A percentile compares a stretch with the other conserved stretches of the same genome.
Conservation (phyloP, 352 stramenopile genomes). For the Pythium volutum region DNA sequence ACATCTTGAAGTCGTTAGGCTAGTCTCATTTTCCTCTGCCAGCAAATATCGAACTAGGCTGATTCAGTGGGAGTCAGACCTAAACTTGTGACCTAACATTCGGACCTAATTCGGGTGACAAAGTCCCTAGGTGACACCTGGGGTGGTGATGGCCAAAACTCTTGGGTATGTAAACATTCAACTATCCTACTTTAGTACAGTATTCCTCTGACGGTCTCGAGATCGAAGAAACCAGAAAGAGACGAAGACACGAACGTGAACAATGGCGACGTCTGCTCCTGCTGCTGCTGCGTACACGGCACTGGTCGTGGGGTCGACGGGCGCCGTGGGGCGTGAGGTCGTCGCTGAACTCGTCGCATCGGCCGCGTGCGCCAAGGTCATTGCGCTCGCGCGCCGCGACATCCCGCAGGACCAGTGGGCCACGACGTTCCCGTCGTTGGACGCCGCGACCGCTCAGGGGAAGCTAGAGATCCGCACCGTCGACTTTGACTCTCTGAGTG, state of each 20-base stretch:
- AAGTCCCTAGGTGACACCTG: too few species aligned
- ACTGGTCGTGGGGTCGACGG: conserved; percentile 72
- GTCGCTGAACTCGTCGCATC: conserved; percentile 64
- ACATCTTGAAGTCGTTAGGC: too few species aligned
- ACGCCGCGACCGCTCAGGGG: conserved; percentile 31
- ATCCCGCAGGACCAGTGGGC: conserved; percentile 43
- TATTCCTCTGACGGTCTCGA: neutral
- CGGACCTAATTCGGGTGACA: neutral
- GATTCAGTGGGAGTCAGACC: too few species aligned
- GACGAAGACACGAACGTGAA: neutral
- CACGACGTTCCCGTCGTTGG: conserved; percentile 41
- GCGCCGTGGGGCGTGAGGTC: conserved; percentile 67
- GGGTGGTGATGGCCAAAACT: too few species aligned
- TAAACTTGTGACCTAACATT: neutral
- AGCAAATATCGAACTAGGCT: too few species aligned
- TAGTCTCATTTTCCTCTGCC: too few species aligned
- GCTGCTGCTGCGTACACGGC: conserved; percentile 37
- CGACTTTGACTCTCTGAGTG: conserved; percentile 52
- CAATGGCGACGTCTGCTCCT: neutral
- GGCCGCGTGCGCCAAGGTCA: conserved; percentile 48
- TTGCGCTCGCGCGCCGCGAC: conserved; percentile 55
- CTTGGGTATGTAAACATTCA: neutral
- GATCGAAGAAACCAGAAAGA: neutral
- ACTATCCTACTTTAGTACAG: neutral
- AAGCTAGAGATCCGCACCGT: conserved; percentile 56